Evolutionary conservation across 768 basidiomycete genomes (phyloP).

Genomic region (Mycena floridula): DNA sequence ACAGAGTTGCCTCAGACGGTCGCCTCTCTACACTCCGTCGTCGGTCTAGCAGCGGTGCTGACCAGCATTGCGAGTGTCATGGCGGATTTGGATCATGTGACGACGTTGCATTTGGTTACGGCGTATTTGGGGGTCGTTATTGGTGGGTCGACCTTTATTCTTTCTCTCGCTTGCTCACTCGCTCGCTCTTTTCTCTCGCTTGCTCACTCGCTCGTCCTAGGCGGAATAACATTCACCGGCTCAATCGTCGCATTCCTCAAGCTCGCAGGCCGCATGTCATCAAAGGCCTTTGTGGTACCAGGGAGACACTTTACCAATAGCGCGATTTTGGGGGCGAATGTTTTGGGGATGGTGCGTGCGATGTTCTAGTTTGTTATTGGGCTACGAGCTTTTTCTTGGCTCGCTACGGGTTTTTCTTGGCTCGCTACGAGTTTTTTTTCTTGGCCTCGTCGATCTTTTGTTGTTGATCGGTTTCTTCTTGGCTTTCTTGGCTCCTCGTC

Average conservation of each 20-base stretch:
- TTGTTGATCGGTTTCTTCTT: too few relatives aligned
- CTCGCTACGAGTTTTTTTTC: too few relatives aligned
- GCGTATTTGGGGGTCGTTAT: slow-evolving; percentile 85
- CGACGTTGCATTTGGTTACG: slow-evolving; percentile 72
- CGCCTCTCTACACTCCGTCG: slow-evolving; percentile 79
- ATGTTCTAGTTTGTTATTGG: background rate
- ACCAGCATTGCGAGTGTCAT: slow-evolving; percentile 82
- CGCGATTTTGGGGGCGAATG: slow-evolving; percentile 67
- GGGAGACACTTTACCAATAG: slow-evolving; percentile 74
- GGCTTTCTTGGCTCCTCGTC: too few relatives aligned
- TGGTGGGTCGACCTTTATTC: slow-evolving; percentile 31
- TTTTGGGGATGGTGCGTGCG: slow-evolving; percentile 45
- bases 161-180: slow-evolving; percentile 3
- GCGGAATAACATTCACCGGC: slow-evolving; percentile 86
- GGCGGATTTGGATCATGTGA: slow-evolving; percentile 59
- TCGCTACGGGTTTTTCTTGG: background rate
- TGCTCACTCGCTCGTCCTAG: too few relatives aligned
- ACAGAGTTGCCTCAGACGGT: slow-evolving; percentile 86
- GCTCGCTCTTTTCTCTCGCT: too few relatives aligned
- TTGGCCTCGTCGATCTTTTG: too few relatives aligned
- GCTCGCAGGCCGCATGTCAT: slow-evolving; percentile 76
- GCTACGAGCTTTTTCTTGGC: background rate
- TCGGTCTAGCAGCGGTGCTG: slow-evolving; percentile 84
- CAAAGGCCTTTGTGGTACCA: slow-evolving; percentile 65
- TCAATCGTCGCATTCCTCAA: slow-evolving; percentile 89